Conservation (phyloP, 2,329 filamentous ascomycete species). For the Colletotrichum cereale region DNA sequence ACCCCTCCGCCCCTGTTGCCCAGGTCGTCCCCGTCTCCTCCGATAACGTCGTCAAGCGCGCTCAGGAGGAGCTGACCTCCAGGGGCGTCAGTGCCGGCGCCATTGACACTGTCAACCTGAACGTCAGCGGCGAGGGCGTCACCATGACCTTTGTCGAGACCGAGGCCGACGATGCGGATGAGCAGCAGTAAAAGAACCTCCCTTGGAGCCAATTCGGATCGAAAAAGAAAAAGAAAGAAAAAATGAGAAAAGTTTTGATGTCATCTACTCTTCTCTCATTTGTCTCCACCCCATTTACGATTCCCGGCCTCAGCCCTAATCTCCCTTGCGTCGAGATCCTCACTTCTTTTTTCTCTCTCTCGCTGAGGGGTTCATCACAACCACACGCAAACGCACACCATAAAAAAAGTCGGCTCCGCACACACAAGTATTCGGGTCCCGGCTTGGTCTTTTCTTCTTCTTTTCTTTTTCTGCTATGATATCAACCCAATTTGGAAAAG, state of each 20-base stretch:
- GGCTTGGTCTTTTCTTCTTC: slow-evolving; percentile 6
- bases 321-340: slow-evolving; percentile 20
- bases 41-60: slow-evolving; percentile 34
- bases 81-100: slow-evolving; percentile 42
- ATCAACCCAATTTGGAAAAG: slow-evolving; percentile 28
- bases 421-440: background rate
- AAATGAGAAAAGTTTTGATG: background rate
- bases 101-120: slow-evolving; percentile 59
- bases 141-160: slow-evolving; percentile 62
- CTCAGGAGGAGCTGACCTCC: slow-evolving; percentile 38
- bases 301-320: slow-evolving; percentile 30
- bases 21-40: slow-evolving; percentile 22
- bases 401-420: background rate
- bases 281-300: background rate
- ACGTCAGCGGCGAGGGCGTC: slow-evolving; percentile 59
- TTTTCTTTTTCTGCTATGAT: slow-evolving; percentile 30
- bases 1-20: slow-evolving; percentile 24
- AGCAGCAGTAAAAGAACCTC: slow-evolving; percentile 45
- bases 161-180: slow-evolving; percentile 47
- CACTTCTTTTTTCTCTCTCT: background rate
- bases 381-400: background rate
- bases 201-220: background rate
- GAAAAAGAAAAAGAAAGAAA: slow-evolving; percentile 8
- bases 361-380: slow-evolving; percentile 11
- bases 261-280: background rate